Percentiles rank a stretch among this genome's conserved stretches.
phyloP scores from a whole-genome alignment of 2,329 filamentous ascomycete species.

The Tolypocladium ophioglossoides region DNA sequence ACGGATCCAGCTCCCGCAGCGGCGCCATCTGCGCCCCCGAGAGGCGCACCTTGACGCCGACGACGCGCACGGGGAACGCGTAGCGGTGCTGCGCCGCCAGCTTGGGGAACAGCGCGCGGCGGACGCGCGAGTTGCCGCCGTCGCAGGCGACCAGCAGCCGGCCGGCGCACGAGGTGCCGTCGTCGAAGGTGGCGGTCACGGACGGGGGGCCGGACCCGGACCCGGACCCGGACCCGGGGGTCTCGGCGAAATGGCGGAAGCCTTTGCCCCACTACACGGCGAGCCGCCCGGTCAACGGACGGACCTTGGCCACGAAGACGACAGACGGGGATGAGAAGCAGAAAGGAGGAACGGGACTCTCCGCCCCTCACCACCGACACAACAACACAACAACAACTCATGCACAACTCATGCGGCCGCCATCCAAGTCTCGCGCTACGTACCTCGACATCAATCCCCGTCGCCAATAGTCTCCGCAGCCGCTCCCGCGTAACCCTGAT shows the following conservation, averaged over 20 bases:
- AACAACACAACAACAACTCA: no score
- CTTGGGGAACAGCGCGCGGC: slow-evolving; percentile 24
- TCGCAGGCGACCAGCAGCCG: slow-evolving; percentile 39
- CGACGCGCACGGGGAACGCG: slow-evolving; percentile 34
- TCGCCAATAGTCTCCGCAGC: slow-evolving; percentile 33
- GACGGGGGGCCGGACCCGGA: slow-evolving; percentile 1
- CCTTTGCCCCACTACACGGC: slow-evolving; percentile 27
- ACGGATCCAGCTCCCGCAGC: slow-evolving; percentile 37
- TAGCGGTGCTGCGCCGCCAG: slow-evolving; percentile 12
- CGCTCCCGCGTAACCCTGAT: slow-evolving; percentile 37
- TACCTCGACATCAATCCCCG: slow-evolving; percentile 35
- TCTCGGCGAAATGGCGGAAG: slow-evolving; percentile 17
- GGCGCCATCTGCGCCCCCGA: slow-evolving; percentile 28
- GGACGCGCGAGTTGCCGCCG: slow-evolving; percentile 33
- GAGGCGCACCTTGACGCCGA: slow-evolving; percentile 34
- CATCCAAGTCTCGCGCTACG: neutral
- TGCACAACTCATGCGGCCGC: no score
- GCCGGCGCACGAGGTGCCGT: slow-evolving; percentile 30
- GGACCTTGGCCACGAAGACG: neutral
- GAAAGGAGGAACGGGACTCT: no score
- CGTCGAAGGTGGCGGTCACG: slow-evolving; percentile 35
- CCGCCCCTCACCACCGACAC: no score
- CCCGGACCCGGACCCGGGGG: slow-evolving; percentile 15
- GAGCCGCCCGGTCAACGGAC: neutral
- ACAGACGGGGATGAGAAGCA: neutral